phyloP scores from a whole-genome alignment of 768 basidiomycete species.

The Podaxis carcinomalis region DNA sequence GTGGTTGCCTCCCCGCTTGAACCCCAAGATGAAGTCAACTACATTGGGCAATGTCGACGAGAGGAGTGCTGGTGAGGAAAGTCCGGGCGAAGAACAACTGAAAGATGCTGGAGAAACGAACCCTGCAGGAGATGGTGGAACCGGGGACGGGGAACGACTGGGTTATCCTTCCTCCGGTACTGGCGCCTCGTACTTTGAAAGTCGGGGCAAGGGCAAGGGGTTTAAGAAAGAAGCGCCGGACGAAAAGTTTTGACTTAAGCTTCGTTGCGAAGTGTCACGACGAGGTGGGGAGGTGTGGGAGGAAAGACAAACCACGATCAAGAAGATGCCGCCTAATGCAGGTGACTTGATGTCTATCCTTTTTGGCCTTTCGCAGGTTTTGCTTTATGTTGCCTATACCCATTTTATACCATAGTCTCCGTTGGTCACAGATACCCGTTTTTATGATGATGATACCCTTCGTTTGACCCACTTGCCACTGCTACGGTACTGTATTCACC shows the following conservation, averaged over 20 bases:
- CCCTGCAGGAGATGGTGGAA: not conserved
- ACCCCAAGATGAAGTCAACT: slow-evolving; percentile 22
- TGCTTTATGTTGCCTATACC: not conserved
- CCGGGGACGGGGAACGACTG: not conserved
- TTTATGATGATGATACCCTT: not conserved
- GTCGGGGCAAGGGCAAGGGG: no score
- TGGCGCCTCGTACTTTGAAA: no score
- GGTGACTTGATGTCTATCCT: not conserved
- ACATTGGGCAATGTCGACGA: slow-evolving; percentile 17
- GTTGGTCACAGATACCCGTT: not conserved
- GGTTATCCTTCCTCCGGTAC: not conserved
- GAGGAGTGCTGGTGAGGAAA: slow-evolving; percentile 7
- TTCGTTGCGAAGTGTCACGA: not conserved
- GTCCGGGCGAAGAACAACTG: not conserved
- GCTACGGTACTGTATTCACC: no score
- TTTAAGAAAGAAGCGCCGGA: not conserved
- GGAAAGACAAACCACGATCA: not conserved
- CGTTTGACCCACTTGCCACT: not conserved
- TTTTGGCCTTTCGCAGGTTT: no score
- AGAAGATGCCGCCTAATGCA: not conserved
- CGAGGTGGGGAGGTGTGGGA: not conserved
- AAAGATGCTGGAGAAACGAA: not conserved
- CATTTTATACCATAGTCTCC: not conserved
- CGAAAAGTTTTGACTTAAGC: not conserved
- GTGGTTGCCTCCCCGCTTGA: slow-evolving; percentile 40